Evolutionary conservation across 352 stramenopile species (phyloP).

Genomic region (Phytophthora colocasiae): DNA sequence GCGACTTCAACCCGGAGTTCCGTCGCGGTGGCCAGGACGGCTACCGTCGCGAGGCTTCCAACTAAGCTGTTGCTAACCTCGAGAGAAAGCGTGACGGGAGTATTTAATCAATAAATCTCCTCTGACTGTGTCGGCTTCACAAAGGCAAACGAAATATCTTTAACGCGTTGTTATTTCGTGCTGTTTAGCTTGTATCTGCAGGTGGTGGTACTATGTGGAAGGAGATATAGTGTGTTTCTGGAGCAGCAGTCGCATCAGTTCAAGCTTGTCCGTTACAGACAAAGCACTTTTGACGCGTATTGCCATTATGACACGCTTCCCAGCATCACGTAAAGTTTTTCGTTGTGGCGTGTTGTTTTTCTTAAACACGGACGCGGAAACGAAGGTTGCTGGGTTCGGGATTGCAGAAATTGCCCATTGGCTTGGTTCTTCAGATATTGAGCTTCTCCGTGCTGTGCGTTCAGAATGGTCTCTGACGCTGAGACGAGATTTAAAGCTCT

Average conservation of each 20-base stretch:
- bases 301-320: constrained; percentile 75
- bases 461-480: constrained; percentile 25
- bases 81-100: constrained; percentile 51
- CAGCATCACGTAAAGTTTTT: constrained; percentile 61
- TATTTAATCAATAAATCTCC: constrained; percentile 83
- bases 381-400: background rate
- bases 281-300: constrained; percentile 64
- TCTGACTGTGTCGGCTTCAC: constrained; percentile 77
- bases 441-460: constrained; percentile 12
- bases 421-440: constrained; percentile 8
- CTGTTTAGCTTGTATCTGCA: background rate
- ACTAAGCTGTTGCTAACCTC: constrained; percentile 63
- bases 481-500: constrained; percentile 28
- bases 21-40: constrained; percentile 83
- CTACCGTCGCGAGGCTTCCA: constrained; percentile 88
- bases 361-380: background rate
- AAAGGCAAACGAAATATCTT: constrained; percentile 29
- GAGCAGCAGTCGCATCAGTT: constrained; percentile 69
- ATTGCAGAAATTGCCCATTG: constrained; percentile 20
- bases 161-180: constrained; percentile 3
- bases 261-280: constrained; percentile 51
- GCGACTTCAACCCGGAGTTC: constrained; percentile 92
- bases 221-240: constrained; percentile 29
- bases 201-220: background rate
- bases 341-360: background rate